Percentiles rank a stretch among this genome's conserved stretches.
phyloP scores from a whole-genome alignment of 2,329 filamentous ascomycete species.

The Penicillium sp. region DNA sequence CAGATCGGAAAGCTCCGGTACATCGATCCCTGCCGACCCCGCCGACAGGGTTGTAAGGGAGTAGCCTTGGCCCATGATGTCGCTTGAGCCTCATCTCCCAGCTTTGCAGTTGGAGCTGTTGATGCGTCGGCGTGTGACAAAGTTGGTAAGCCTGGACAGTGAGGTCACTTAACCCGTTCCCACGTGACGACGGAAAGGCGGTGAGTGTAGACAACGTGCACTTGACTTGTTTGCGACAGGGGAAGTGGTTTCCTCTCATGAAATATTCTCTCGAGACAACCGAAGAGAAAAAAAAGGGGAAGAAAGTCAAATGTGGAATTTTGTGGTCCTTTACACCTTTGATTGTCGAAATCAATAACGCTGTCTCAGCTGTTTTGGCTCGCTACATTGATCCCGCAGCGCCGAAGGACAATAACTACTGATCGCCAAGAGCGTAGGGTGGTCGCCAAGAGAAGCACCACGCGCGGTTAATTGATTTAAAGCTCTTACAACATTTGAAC shows the following conservation, averaged over 20 bases:
- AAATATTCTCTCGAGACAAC: not conserved
- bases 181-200: constrained; percentile 27
- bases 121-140: constrained; percentile 7
- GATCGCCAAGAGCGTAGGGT: not conserved
- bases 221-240: constrained; percentile 3
- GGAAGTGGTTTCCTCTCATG: not conserved
- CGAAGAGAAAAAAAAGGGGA: not conserved
- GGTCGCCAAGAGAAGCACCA: not conserved
- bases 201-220: constrained; percentile 16
- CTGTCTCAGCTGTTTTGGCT: not conserved
- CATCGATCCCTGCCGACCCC: constrained; percentile 89
- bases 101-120: constrained; percentile 4
- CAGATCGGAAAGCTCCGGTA: constrained; percentile 86
- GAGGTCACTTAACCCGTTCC: constrained; percentile 24
- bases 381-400: not conserved
- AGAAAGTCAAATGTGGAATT: not conserved
- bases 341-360: not conserved
- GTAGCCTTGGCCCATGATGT: constrained; percentile 90
- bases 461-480: not conserved
- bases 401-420: not conserved
- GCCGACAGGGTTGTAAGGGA: constrained; percentile 89
- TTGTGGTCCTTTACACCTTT: not conserved
- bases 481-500: not conserved
- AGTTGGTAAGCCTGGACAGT: constrained; percentile 17
- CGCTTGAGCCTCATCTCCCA: constrained; percentile 34